A percentile compares a stretch with the other conserved stretches of the same genome.
These are phyloP conservation scores for Domatiomyces catenatus DNA, from an alignment of 2,329 filamentous ascomycete species.

Conservation along the genomic window DNA sequence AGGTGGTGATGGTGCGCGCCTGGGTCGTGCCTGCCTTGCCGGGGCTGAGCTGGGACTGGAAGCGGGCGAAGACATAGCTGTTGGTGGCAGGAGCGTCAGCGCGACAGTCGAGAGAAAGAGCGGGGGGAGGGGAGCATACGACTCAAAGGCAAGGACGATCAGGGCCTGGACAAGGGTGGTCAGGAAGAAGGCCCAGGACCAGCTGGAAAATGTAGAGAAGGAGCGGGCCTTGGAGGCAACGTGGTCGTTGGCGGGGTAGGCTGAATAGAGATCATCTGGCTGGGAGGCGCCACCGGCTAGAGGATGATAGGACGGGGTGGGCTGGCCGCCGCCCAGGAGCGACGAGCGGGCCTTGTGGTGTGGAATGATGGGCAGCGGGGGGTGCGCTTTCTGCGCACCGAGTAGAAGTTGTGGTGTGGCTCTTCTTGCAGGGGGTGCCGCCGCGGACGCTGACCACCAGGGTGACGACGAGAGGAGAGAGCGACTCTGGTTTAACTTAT, in stretches of 20 bases:
- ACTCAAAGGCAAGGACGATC: constrained; percentile 69
- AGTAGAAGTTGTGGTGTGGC: constrained; percentile 6
- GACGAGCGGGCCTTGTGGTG: constrained; percentile 42
- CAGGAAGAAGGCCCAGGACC: constrained; percentile 75
- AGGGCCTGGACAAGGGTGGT: constrained; percentile 61
- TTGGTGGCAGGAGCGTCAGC: constrained; percentile 5
- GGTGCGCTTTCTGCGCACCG: constrained; percentile 9
- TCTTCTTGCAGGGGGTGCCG: constrained; percentile 5
- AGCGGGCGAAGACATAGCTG: constrained; percentile 80
- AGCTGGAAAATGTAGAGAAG: constrained; percentile 57
- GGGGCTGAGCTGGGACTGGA: constrained; percentile 45
- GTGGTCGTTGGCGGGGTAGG: constrained; percentile 10
- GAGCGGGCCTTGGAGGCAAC: constrained; percentile 42
- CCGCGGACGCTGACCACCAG: background rate
- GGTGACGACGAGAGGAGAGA: constrained; percentile 1
- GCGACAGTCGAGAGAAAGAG: background rate
- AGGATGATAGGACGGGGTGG: constrained; percentile 35
- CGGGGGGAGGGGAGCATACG: constrained; percentile 42
- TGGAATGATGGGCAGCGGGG: constrained; percentile 34
- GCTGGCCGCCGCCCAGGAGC: constrained; percentile 41
- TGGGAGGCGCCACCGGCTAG: constrained; percentile 36
- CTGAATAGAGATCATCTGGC: constrained; percentile 34
- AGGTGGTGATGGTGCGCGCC: constrained; percentile 67
- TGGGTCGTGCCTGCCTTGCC: constrained; percentile 28
- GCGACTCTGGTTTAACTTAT: background rate